Evolutionary conservation across 2,329 filamentous ascomycete genomes (phyloP).

Genomic region (Beauveria caledonica): DNA sequence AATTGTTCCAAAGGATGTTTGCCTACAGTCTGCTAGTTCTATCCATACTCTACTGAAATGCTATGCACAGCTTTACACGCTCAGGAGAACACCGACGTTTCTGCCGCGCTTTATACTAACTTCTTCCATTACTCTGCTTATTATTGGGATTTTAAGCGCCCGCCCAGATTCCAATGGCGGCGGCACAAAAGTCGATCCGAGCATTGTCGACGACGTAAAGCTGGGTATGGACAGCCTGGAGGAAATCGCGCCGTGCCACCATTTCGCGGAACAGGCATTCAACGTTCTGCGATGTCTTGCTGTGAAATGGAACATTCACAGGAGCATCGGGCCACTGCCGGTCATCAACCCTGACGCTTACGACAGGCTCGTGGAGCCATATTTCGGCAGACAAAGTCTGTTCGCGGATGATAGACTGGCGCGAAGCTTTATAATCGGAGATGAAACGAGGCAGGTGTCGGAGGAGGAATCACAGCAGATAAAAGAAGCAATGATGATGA

Average conservation of each 20-base stretch:
- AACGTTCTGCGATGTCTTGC: constrained; percentile 49
- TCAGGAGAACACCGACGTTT: constrained; percentile 50
- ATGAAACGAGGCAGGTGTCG: not conserved
- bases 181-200: constrained; percentile 26
- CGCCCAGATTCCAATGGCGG: constrained; percentile 21
- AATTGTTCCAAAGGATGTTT: constrained; percentile 56
- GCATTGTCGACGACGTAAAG: constrained; percentile 36
- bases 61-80: constrained; percentile 50
- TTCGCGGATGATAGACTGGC: not conserved
- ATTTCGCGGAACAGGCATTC: constrained; percentile 52
- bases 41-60: constrained; percentile 47
- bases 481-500: not conserved
- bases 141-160: constrained; percentile 34
- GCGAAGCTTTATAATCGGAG: not conserved
- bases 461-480: not conserved
- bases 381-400: not conserved
- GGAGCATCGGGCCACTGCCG: not conserved
- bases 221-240: constrained; percentile 49
- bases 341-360: not conserved
- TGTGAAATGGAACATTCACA: not conserved
- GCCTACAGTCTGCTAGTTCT: constrained; percentile 51
- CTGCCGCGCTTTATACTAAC: constrained; percentile 53
- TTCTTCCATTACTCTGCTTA: constrained; percentile 50
- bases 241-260: constrained; percentile 53
- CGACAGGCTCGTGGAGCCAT: not conserved